Evolutionary conservation across 768 basidiomycete species (phyloP).

Genomic region (Solioccasus polychromus): DNA sequence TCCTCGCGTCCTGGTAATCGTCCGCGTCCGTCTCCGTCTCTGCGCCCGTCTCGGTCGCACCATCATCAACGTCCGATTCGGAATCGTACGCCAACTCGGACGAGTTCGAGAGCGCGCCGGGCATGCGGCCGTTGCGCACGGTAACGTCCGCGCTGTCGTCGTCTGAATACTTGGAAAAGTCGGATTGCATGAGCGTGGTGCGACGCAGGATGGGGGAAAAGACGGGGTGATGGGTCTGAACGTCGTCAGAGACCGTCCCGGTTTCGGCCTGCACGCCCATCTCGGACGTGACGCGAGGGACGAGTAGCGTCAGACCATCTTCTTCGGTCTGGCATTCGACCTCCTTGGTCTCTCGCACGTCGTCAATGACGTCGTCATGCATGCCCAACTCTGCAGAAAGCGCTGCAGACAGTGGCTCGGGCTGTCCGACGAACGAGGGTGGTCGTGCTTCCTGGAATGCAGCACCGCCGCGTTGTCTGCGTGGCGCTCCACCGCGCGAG

Average conservation of each 20-base stretch:
- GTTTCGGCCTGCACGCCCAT: conserved; percentile 42
- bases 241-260: no score
- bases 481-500: conserved; percentile 43
- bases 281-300: conserved; percentile 33
- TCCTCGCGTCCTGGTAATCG: conserved; percentile 75
- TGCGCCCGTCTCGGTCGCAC: conserved; percentile 57
- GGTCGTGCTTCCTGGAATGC: conserved; percentile 71
- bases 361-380: conserved; percentile 37
- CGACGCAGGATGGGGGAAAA: conserved; percentile 33
- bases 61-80: conserved; percentile 42
- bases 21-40: conserved; percentile 68
- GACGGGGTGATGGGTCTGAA: conserved; percentile 18
- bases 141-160: conserved; percentile 35
- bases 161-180: conserved; percentile 37
- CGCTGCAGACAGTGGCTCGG: conserved; percentile 70
- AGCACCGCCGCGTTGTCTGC: conserved; percentile 62
- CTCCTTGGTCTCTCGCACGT: conserved; percentile 55
- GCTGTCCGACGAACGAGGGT: conserved; percentile 65
- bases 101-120: conserved; percentile 18
- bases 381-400: conserved; percentile 64
- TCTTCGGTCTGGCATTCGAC: conserved; percentile 66
- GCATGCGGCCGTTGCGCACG: conserved; percentile 31
- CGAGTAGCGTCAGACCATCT: conserved; percentile 28
- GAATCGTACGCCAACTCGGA: conserved; percentile 39
- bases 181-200: conserved; percentile 48